Conservation (phyloP, 1,284 basidiomycete genomes). For the Phaffia rhodozyma region DNA sequence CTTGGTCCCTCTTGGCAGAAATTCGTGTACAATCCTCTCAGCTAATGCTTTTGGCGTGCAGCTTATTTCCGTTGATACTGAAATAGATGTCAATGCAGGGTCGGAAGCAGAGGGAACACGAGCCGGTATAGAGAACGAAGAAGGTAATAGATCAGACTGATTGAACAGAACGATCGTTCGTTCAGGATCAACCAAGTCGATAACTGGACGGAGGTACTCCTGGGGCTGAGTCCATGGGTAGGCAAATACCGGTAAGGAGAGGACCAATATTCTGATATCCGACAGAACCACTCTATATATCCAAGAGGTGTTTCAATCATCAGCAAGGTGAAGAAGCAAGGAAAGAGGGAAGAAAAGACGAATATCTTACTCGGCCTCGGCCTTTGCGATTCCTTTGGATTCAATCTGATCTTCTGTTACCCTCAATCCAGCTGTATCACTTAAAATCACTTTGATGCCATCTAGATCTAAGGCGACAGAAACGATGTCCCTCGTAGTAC, state of each 20-base stretch:
- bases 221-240: constrained; percentile 20
- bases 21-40: constrained; percentile 10
- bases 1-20: background rate
- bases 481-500: constrained; percentile 76
- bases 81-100: constrained; percentile 9
- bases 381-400: constrained; percentile 65
- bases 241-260: constrained; percentile 50
- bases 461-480: constrained; percentile 73
- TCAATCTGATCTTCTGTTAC: constrained; percentile 60
- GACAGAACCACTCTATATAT: constrained; percentile 47
- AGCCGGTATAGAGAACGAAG: constrained; percentile 4
- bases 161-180: constrained; percentile 55
- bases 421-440: constrained; percentile 77
- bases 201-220: constrained; percentile 37
- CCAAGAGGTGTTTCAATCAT: background rate
- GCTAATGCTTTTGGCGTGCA: constrained; percentile 9
- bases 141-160: constrained; percentile 50
- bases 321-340: background rate
- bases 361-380: constrained; percentile 46
- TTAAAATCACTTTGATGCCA: constrained; percentile 63
- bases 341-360: constrained; percentile 16
- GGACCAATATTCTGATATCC: constrained; percentile 62
- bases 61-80: constrained; percentile 2
- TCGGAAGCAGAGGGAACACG: too few species aligned
- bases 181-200: constrained; percentile 36